phyloP scores from a whole-genome alignment of 352 stramenopile genomes.

The Lagenidium giganteum region DNA sequence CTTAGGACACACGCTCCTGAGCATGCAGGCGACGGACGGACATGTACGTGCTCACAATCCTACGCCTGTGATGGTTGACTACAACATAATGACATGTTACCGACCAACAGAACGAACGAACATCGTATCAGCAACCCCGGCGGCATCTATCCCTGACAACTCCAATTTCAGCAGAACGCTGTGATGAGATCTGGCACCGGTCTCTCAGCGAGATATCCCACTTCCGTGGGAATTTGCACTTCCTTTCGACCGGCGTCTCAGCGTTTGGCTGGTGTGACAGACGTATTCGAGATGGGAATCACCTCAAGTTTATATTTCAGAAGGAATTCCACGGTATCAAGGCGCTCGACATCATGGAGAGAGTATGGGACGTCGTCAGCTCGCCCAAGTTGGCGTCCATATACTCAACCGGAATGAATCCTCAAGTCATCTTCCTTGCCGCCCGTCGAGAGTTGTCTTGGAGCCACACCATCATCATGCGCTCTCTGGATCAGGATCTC shows the following conservation, averaged over 20 bases:
- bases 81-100: no score
- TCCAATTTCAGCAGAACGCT: no score
- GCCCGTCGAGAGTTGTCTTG: slow-evolving; percentile 9
- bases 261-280: slow-evolving; percentile 33
- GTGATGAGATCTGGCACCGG: no score
- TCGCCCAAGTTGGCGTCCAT: slow-evolving; percentile 9
- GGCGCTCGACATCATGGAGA: slow-evolving; percentile 11
- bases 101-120: no score
- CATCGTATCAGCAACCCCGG: no score
- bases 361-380: slow-evolving; percentile 18
- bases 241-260: slow-evolving; percentile 19
- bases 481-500: slow-evolving; percentile 8
- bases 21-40: no score
- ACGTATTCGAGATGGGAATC: slow-evolving; percentile 12
- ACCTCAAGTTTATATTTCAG: slow-evolving; percentile 24
- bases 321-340: slow-evolving; percentile 19
- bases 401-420: slow-evolving; percentile 12
- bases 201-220: slow-evolving; percentile 10
- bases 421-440: slow-evolving; percentile 7
- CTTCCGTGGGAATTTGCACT: slow-evolving; percentile 9
- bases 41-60: neutral
- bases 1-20: no score
- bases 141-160: no score
- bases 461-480: slow-evolving; percentile 8
- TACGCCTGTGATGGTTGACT: neutral